Base-by-base conservation (phyloP, 805 yeast genomes). In the Cyberlindnera petersonii region DNA sequence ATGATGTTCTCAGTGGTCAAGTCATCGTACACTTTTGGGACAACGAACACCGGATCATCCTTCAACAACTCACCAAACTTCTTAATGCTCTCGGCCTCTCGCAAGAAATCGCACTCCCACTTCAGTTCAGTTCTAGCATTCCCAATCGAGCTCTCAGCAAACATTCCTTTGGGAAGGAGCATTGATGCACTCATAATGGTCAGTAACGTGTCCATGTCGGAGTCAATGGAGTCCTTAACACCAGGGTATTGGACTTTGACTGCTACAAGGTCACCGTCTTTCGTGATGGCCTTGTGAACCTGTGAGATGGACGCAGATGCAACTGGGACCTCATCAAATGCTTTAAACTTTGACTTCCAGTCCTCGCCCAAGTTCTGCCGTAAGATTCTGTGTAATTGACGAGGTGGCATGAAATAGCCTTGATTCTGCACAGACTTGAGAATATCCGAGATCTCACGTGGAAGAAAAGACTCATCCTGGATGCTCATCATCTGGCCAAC, bases 281-380 rank as follows among this genome's bases (percentile, higher is more conserved):
- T 73, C 13, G 87, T 68, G 16, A 75, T 77, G 2, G 96, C 98
- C 26, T 69, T 72, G 61, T 93, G 98, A 6, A 93, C 98, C 63
- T 93, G 98, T 2, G 98, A 97, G 48, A 93, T 93, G 5, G 96
- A 87, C 0, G 98, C 96, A 3, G 98, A 97, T 0, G 98, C 98
- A 40, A 93, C 77, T 5, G 98, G 98, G 17, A 82, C 71, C 48
- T 86, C 93, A 40, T 87, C 86, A 60, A 93, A 93, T 2, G 75
- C 65, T 9, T 80, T 64, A 58, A 86, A 93, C 34, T 79, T 70
- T 5, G 65, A 57, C 46, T 85, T 73, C 98, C 98, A 93, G 43
- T 76, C 69, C 8, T 64, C 66, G 11, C 98, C 97, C 38, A 93
- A 72, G 47, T 88, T 93, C 9, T 65, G 60, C 8, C 68, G 59